Evolutionary conservation across 2,329 filamentous ascomycete genomes (phyloP), one percentile per base, ranked within the genome.

Genomic region (Fusarium illudens): DNA sequence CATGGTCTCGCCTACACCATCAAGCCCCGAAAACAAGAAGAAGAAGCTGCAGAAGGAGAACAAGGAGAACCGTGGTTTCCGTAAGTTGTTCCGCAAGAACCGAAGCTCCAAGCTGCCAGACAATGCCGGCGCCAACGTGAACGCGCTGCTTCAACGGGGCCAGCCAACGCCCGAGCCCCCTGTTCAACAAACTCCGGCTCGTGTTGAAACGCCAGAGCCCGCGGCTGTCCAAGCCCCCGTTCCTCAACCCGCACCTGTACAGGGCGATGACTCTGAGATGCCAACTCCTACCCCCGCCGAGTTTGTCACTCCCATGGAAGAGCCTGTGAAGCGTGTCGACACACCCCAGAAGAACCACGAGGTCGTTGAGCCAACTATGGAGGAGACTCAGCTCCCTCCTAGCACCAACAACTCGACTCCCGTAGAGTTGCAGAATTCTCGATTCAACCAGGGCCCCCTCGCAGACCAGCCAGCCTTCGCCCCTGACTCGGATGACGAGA

Each of bases 401-500:
- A 33, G 55, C 33, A 51, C 37, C 29, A 67, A 70, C 36, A 56
- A 19, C 65, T 70, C 39, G 49, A 68, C 32, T 49, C 64, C 55
- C 49, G 57, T 17, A 34, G 57, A 36, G 64, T 60, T 11, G 80
- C 84, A 15, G 81, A 84, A 22, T 79, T 82, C 86, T 15, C 84
- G 83, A 22, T 98, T 98, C 75, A 92, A 96, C 74, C 95, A 98
- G 80, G 96, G 94, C 3, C 96, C 96, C 2, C 85, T 97, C 22
- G 79, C 87, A 10, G 94, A 98, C 59, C 92, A 96, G 77, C 95
- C 96, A 4, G 92, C 94, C 1, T 97, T 96, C 75, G 84, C 88
- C 11, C 92, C 92, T 0, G 83, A 89, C 13, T 82, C 83, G 25
- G 81, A 84, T 22, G 83, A 83, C 33, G 79, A 79, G 3, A 79